These are phyloP conservation scores for Albifimbria verrucaria DNA, from an alignment of 2,329 filamentous ascomycete genomes.

Conservation along the genomic window DNA sequence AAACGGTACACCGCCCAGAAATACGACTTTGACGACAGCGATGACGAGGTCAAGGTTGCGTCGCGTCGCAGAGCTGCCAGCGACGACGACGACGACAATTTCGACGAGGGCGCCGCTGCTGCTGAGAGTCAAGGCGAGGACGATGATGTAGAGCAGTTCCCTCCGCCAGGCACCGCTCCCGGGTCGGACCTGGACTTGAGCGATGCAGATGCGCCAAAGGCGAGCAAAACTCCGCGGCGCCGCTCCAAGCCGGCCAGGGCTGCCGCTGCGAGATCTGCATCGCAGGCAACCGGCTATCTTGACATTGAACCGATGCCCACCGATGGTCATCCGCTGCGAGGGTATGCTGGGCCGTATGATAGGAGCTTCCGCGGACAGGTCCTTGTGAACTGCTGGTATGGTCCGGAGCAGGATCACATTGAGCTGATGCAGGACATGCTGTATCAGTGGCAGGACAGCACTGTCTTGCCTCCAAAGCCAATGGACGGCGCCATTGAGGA, in stretches of 20 bases:
- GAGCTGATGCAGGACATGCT: background rate
- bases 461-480: conserved; percentile 1
- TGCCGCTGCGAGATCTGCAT: conserved; percentile 18
- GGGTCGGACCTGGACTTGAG: conserved; percentile 19
- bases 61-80: conserved; percentile 19
- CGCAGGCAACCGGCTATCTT: conserved; percentile 19
- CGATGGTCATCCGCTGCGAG: conserved; percentile 27
- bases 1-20: conserved; percentile 30
- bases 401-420: conserved; percentile 26
- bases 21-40: conserved; percentile 32
- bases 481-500: background rate
- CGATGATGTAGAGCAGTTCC: conserved; percentile 29
- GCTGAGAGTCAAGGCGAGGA: conserved; percentile 22
- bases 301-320: conserved; percentile 30
- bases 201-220: conserved; percentile 8
- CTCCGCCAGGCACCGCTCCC: conserved; percentile 26
- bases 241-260: conserved; percentile 18
- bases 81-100: conserved; percentile 25
- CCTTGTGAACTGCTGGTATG: conserved; percentile 39
- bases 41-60: conserved; percentile 19
- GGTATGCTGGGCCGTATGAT: conserved; percentile 33
- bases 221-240: conserved; percentile 11
- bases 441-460: conserved; percentile 29
- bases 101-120: conserved; percentile 21
- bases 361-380: conserved; percentile 27